phyloP scores from a whole-genome alignment of 2,329 filamentous ascomycete species.

The Cucurbitaria berberidis region DNA sequence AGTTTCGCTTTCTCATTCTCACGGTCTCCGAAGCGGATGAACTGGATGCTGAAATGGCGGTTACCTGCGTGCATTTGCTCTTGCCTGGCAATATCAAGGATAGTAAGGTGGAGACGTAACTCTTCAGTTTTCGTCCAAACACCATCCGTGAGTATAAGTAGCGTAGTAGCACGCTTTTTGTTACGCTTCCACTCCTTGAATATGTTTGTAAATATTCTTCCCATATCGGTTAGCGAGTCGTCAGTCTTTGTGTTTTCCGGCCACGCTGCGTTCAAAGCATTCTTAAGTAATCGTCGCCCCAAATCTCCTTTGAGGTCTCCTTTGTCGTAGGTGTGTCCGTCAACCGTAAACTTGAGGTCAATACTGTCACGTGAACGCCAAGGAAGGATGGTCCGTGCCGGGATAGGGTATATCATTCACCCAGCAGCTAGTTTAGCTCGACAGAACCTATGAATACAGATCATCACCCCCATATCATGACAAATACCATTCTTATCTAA shows the following conservation, averaged over 20 bases:
- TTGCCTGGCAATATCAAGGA: constrained; percentile 9
- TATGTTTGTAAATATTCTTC: not conserved
- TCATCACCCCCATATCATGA: too few species aligned
- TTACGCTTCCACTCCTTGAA: constrained; percentile 1
- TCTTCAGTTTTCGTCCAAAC: constrained; percentile 4
- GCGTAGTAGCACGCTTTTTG: constrained; percentile 4
- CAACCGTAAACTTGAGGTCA: constrained; percentile 21
- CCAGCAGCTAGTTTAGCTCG: too few species aligned
- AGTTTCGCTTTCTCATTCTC: not conserved
- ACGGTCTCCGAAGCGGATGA: constrained; percentile 20
- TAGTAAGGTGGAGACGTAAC: constrained; percentile 2
- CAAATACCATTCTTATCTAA: constrained; percentile 24
- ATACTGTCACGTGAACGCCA: too few species aligned
- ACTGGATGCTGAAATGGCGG: constrained; percentile 21
- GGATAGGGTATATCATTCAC: too few species aligned
- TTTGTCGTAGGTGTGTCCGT: not conserved
- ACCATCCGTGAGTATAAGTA: constrained; percentile 23
- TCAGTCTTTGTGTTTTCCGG: constrained; percentile 2
- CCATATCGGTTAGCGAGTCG: not conserved
- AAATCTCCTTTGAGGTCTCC: not conserved
- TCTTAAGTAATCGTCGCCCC: not conserved
- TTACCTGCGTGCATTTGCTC: not conserved
- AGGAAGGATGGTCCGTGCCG: too few species aligned
- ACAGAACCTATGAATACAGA: too few species aligned
- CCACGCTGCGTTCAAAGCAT: not conserved